Evolutionary conservation across 208 protist species (phyloP), one percentile per base, ranked within the genome.

Genomic region (Trypanosoma lewisi): DNA sequence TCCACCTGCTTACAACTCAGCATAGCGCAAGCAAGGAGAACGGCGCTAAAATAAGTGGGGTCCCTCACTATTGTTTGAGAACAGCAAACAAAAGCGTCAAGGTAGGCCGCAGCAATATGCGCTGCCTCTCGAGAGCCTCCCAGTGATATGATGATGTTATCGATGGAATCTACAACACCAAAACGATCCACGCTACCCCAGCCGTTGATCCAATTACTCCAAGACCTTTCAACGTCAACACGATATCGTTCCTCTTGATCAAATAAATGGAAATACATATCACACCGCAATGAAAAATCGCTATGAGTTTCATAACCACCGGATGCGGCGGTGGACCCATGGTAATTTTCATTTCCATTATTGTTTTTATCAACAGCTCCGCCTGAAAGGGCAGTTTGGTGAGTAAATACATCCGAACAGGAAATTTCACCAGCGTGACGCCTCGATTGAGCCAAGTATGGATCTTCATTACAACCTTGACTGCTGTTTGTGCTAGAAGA

Each of bases 1-100:
- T 93, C 77, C 23, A 78, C 70, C n/a, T 79, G 78, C 63, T 93
- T 93, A 67, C 83, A 87, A 27, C 76, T 77, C 48, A 93, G 70
- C 83, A 93, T 89, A 31, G 70, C 73, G 62, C 87, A 94, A 25
- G 80, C 76, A 31, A 74, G 69, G 49, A 94, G 82, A 44, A 91
- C 81, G n/a, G 83, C 77, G 30, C 77, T 87, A 36, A 94, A 80
- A 56, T 84, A 87, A 42, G 63, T 74, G n/a, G 19, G n/a, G n/a
- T 66, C 72, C 42, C 27, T 36, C 5, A 37, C 47, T 8, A 66
- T 34, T 8, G 37, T 56, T 44, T 52, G 44, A 21, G 75, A 73
- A 4, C 42, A 37, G 31, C 67, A 76, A 6, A 94, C 69, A 63
- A 90, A 94, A 17, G 67, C 70, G 45, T 94, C 87, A 41, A 94